Evolutionary conservation across 495 filamentous ascomycete species (phyloP), one percentile per base, ranked within the genome.

Genomic region (Geopyxis carbonaria): DNA sequence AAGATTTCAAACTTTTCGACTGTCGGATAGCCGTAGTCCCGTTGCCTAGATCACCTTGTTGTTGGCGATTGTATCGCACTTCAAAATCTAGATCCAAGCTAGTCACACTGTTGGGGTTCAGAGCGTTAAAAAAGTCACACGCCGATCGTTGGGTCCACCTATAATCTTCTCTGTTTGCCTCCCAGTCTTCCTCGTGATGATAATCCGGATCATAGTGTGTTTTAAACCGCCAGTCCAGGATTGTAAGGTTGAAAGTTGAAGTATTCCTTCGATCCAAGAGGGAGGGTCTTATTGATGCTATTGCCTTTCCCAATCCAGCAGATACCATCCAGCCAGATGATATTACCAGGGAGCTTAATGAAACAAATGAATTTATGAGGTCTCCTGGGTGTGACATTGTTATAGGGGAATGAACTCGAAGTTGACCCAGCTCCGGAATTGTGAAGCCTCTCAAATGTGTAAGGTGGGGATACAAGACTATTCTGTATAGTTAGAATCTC

Each of bases 321-420:
- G 50, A 53, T 38, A 54, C 41, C 50, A 54, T 54, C 50, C 50
- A 54, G 22, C 50, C 50, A 24, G 50, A 54, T 13, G 50, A 54
- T 11, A 54, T 53, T 23, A 53, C 50, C 13, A 54, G 49, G 5
- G 50, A 42, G 5, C 45, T 45, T 8, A 54, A n/a, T 4, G 48
- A 45, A 14, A 44, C 32, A 13, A 54, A 42, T 28, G 45, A 53
- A 18, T 22, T 45, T 27, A 54, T 33, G 29, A 54, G 38, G 9
- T 40, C 45, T 35, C 53, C 52, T 8, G 50, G 50, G 8, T 54
- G 50, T 9, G 45, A 42, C 42, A 54, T 54, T 10, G 32, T 46
- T 23, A 54, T 29, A 0, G 50, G 50, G 14, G 53, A 46, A 28
- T 47, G 51, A 8, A 51, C 52, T 19, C 50, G 48, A 5, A 54